Base-by-base conservation (phyloP, 352 stramenopile genomes). In the Nothophytophthora sp. region DNA sequence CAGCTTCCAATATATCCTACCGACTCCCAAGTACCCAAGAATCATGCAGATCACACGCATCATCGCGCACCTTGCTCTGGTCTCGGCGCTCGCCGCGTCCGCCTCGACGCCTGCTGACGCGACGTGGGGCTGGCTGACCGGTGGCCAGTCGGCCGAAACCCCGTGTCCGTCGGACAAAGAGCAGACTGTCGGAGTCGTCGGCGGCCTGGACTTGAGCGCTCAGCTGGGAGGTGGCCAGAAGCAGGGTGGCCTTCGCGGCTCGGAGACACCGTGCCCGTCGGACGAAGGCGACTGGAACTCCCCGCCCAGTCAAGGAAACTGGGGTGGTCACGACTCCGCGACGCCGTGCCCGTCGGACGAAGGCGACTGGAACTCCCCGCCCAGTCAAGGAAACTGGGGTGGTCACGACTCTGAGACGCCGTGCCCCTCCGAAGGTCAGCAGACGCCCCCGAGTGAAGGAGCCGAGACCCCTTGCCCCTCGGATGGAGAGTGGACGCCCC, bases 41-140 rank as follows among this genome's bases (percentile, higher is more conserved):
- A 54, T 24, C 34, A 73, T 73, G 64, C 49, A 70, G 38, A 16
- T 73, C 23, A 58, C 59, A 30, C 57, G 54, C 29, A 70, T 67
- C 36, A 54, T 73, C 40, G 59, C 59, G 39, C 53, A 68, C 48
- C 39, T 60, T 38, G 53, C 54, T 35, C 54, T 73, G 11, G 63
- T 51, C 11, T 40, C 60, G 25, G 50, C 59, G 4, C 51, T 73
- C 29, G 46, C 48, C 33, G 37, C 57, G n/a, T 61, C 59, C 8
- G 30, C 47, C 15, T 27, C 59, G 40, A 48, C 51, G 28, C 23
- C 59, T 4, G 46, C 48, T 27, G 50, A 67, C 23, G 64, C 64
- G 32, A 39, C 52, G 16, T 63, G 35, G 42, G 53, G 42, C 5
- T 60, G 35, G 42, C 61, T 51, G 44, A 57, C 57, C 12, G 42